Evolutionary conservation across 805 yeast species (phyloP), one percentile per base, ranked within the genome.

Genomic region (Kurtzmaniella fragi): DNA sequence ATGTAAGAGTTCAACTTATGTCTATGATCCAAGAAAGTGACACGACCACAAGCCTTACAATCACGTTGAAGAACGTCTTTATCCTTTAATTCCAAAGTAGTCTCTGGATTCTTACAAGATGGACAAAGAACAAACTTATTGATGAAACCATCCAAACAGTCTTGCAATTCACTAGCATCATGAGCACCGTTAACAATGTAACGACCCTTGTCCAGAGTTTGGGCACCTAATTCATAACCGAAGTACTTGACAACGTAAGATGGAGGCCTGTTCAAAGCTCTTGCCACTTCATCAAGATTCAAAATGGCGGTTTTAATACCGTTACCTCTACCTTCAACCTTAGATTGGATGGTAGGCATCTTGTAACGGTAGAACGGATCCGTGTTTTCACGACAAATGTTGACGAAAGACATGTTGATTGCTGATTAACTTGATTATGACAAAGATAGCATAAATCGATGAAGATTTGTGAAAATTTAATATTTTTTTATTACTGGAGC

Each of bases 361-460:
- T 93, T 93, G 70, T 93, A 93, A 73, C 99, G 96, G 80, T 93
- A 93, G 66, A 93, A 93, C 33, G 97, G 97, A 72, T 93, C 99
- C 57, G 84, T 81, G 73, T 91, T 93, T 59, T 89, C 96, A 74
- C 99, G 89, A 66, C 95, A 83, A 56, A 93, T 91, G 67, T 93
- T 91, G 59, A 91, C 83, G 52, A 80, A 72, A 40, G 96, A 84
- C 96, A 88, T 88, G 49, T 43, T 36, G 41, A 43, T 12, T 17
- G 12, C 8, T 20, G 25, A 8, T 20, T 20, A 5, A 20, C 25
- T 20, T 20, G 25, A 20, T 20, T 20, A 20, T 5, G 5, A 20
- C 25, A 20, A 20, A 5, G 25, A 20, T 20, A 20, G 25, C 25
- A 20, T 20, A 20, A 20, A 20, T 20, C 25, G 25, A 20, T 20